Base-by-base conservation (phyloP, 2,329 filamentous ascomycete species). In the Scedosporium minutisporum region DNA sequence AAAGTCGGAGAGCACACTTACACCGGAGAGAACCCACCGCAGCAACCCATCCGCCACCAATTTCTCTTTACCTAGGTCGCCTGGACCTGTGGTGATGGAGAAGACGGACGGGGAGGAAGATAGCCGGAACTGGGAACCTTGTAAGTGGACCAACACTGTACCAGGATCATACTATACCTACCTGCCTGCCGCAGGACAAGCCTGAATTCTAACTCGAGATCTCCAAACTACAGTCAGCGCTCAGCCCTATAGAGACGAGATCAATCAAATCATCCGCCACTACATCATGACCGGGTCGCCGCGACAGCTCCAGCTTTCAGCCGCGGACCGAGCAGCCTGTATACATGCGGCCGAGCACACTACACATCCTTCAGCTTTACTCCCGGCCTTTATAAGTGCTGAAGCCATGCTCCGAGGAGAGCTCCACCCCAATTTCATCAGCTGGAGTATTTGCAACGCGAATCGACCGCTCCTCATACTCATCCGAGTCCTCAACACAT, bases 361-460 rank as follows among this genome's bases (percentile, higher is more conserved):
- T 0, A 93, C 90, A 0, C 89, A 93, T 70, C 90, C 90, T 0
- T 86, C 86, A 1, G 89, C 89, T 0, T 85, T 93, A 67, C 77
- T 79, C 29, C 75, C 80, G 33, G 77, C 90, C 57, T 78, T 82
- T 60, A 79, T 77, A 60, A 85, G 80, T 3, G 81, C 89, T 23
- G 90, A 93, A 70, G 82, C 81, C 70, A 82, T 83, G 7, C 83
- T 95, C 3, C 87, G 90, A 33, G 82, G 82, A 67, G 89, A 93
- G 71, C 84, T 88, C 1, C 90, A 93, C 69, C 89, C 89, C 66
- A 93, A 93, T 76, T 93, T 93, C 78, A 86, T 93, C 68, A 85
- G 89, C 63, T 93, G 89, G 89, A 86, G 85, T 57, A 90, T 93
- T 72, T 88, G 87, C 79, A 95, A 95, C 72, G 89, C 89, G 68